Conservation (phyloP, 257 asterid genomes). For the Nicotiana tabacum region DNA sequence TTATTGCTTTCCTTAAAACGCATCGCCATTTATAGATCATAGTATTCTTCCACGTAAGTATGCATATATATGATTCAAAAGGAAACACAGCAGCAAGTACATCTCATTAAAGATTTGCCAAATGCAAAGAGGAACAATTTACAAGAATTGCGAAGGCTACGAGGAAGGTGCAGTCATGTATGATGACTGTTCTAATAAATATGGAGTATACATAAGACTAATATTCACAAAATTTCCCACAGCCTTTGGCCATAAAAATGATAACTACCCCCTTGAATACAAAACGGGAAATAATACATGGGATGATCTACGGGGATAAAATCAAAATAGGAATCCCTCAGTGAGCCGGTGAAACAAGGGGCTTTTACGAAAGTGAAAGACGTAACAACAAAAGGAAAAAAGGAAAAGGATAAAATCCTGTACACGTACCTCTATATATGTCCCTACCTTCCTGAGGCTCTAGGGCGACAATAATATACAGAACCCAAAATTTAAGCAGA, state of each 20-base stretch:
- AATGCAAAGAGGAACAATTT: constrained; percentile 9
- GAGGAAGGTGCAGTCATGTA: constrained; percentile 13
- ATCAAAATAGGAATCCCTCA: constrained; percentile 42
- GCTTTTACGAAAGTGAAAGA: constrained; percentile 14
- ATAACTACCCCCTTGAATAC: constrained; percentile 37
- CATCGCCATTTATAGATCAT: background rate
- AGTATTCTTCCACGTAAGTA: background rate
- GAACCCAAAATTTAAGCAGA: constrained; percentile 39
- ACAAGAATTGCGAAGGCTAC: constrained; percentile 17
- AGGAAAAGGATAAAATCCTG: constrained; percentile 48
- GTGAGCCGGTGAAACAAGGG: constrained; percentile 24
- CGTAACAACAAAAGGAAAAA: constrained; percentile 16
- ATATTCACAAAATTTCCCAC: constrained; percentile 61
- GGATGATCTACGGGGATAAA: constrained; percentile 24
- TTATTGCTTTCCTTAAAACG: background rate
- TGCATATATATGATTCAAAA: background rate
- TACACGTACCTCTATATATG: constrained; percentile 64
- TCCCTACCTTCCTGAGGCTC: constrained; percentile 43
- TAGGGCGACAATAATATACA: constrained; percentile 45
- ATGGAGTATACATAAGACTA: constrained; percentile 26
- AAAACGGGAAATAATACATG: constrained; percentile 29
- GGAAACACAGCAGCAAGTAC: background rate
- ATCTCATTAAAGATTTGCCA: background rate
- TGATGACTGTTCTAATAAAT: constrained; percentile 22
- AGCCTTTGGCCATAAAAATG: constrained; percentile 79